Conservation (phyloP, 2,329 filamentous ascomycete species). For the Aspergillus bombycis region DNA sequence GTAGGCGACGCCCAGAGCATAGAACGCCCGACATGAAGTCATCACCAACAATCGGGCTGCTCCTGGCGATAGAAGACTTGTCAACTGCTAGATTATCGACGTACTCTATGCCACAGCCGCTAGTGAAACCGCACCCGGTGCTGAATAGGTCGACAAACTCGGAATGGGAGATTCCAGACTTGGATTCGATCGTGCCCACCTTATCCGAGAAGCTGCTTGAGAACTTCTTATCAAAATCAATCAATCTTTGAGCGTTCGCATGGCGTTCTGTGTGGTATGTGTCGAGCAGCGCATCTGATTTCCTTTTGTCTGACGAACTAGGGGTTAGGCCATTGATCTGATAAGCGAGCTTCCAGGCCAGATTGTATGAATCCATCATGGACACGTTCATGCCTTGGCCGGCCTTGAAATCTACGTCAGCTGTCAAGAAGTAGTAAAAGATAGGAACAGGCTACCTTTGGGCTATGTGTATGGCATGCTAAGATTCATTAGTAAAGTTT, state of each 20-base stretch:
- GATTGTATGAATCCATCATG: slow-evolving; percentile 59
- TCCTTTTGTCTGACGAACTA: not conserved
- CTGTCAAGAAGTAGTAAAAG: not conserved
- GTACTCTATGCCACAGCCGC: slow-evolving; percentile 41
- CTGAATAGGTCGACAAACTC: slow-evolving; percentile 38
- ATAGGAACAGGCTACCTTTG: slow-evolving; percentile 52
- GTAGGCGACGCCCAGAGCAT: slow-evolving; percentile 35
- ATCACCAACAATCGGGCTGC: slow-evolving; percentile 25
- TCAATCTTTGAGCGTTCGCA: slow-evolving; percentile 37
- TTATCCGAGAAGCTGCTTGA: slow-evolving; percentile 41
- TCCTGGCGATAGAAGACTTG: slow-evolving; percentile 11
- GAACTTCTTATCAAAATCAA: slow-evolving; percentile 41
- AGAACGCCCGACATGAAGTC: slow-evolving; percentile 30
- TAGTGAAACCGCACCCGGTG: slow-evolving; percentile 38
- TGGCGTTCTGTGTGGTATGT: slow-evolving; percentile 41
- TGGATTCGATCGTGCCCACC: slow-evolving; percentile 23
- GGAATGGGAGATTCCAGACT: slow-evolving; percentile 31
- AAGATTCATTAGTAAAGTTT: not conserved
- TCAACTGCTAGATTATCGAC: slow-evolving; percentile 29
- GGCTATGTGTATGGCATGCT: slow-evolving; percentile 76
- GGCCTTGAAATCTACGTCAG: slow-evolving; percentile 44
- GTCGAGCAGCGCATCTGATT: slow-evolving; percentile 25
- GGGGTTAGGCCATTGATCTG: slow-evolving; percentile 38
- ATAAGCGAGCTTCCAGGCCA: slow-evolving; percentile 44
- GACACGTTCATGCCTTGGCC: slow-evolving; percentile 80